phyloP scores from a whole-genome alignment of 352 stramenopile species.

The Halophytophthora batemanensis region DNA sequence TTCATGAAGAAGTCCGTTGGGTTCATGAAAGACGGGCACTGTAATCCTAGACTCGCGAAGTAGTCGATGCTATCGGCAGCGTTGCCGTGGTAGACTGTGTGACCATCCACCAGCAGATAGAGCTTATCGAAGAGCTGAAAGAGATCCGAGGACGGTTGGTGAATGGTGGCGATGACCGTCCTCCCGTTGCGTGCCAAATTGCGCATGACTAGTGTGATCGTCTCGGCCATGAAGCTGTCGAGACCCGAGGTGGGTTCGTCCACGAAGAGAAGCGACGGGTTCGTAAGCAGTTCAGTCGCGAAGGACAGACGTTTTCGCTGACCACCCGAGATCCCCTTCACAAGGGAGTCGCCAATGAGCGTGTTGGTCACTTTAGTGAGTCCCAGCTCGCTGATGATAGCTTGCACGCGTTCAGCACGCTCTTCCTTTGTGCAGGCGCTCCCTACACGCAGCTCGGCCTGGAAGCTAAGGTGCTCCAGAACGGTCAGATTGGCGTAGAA shows the following conservation, averaged over 20 bases:
- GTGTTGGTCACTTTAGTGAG: conserved; percentile 52
- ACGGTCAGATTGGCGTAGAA: conserved; percentile 88
- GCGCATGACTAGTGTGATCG: conserved; percentile 35
- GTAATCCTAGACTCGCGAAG: conserved; percentile 36
- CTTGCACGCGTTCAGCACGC: conserved; percentile 34
- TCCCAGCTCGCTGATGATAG: conserved; percentile 53
- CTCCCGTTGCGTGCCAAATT: conserved; percentile 74
- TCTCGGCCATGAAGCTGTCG: conserved; percentile 54
- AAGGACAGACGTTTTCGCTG: conserved; percentile 83
- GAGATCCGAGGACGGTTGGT: conserved; percentile 65
- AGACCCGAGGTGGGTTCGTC: conserved; percentile 77
- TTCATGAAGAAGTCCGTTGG: conserved; percentile 66
- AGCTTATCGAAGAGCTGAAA: conserved; percentile 53
- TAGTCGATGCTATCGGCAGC: conserved; percentile 39
- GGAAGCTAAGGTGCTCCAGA: conserved; percentile 86
- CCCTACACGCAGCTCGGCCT: conserved; percentile 76
- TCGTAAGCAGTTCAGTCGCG: conserved; percentile 79
- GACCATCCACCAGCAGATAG: conserved; percentile 47
- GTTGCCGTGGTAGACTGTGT: conserved; percentile 53
- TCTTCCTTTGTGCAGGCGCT: conserved; percentile 22
- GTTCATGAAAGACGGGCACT: conserved; percentile 47
- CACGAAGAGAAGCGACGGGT: conserved; percentile 80
- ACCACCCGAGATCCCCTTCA: conserved; percentile 62
- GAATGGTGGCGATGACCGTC: conserved; percentile 88
- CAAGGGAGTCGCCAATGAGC: conserved; percentile 41